Base-by-base conservation (phyloP, 2,329 filamentous ascomycete species). In the Neofusicoccum cordaticola region DNA sequence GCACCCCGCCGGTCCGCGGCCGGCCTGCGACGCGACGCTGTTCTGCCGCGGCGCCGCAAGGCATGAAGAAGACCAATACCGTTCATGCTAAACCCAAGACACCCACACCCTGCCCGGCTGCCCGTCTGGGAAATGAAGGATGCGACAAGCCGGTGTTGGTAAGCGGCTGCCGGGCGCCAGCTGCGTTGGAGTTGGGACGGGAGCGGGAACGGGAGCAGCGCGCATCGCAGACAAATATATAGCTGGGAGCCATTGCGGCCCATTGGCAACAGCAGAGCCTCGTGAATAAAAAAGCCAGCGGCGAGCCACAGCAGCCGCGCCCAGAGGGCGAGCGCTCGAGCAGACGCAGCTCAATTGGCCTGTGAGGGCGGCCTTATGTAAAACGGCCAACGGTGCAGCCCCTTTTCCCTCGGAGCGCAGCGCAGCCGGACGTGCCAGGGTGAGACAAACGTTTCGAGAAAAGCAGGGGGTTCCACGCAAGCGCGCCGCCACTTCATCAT, bases 391-490 rank as follows among this genome's bases (percentile, higher is more conserved):
- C 61, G 61, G 61, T 17, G 61, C 15, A 56, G 50, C 61, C 61
- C 61, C 50, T 63, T 63, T 63, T 56, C 48, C 13, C 41, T 44
- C 50, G 61, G 61, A 44, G 41, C 44, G 35, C 60, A 51, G 61
- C 27, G 4, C 11, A 39, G 27, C 56, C 56, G 56, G 51, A 31
- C 41, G 27, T 42, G 39, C 48, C 48, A 56, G 61, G 41, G 31
- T 53, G 48, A 63, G 61, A 52, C 61, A 63, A 63, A 56, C 61
- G 61, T 63, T 63, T 63, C 61, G 61, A 41, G 50, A 56, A 53
- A 19, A 35, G 37, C 61, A 56, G 61, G 61, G 27, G 61, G 37
- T 22, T 44, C 61, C 61, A 63, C 42, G 61, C 61, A 47, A 37
- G 48, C 61, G 61, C 15, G 41, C 61, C 61, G 61, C 61, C 61